Percentiles rank a stretch among this genome's conserved stretches.
These are phyloP conservation scores for Plantago elongata DNA, from an alignment of 257 asterid species.

Conservation along the genomic window DNA sequence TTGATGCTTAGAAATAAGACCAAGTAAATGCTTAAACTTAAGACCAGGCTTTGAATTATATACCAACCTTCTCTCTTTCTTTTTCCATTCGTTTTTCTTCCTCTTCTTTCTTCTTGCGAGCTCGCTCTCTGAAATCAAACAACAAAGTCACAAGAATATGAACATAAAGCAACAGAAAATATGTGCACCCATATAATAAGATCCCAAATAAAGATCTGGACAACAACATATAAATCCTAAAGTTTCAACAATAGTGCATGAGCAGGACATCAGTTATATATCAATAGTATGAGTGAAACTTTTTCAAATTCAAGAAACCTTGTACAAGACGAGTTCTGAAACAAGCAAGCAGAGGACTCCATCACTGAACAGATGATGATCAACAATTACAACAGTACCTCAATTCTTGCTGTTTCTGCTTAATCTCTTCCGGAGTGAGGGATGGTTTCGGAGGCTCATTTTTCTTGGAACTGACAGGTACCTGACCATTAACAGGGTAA, in stretches of 20 bases:
- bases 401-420: conserved; percentile 63
- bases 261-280: not conserved
- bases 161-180: not conserved
- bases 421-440: conserved; percentile 82
- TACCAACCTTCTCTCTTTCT: conserved; percentile 78
- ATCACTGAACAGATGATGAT: conserved; percentile 1
- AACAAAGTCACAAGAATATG: conserved; percentile 2
- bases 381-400: conserved; percentile 36
- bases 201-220: no score
- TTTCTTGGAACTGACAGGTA: conserved; percentile 51
- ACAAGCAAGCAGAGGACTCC: not conserved
- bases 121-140: conserved; percentile 60
- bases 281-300: not conserved
- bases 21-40: conserved; percentile 1
- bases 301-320: conserved; percentile 9
- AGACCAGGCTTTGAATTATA: not conserved
- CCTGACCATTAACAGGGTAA: conserved; percentile 37
- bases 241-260: no score
- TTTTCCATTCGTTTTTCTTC: conserved; percentile 83
- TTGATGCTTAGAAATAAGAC: conserved; percentile 6
- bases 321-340: not conserved
- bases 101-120: conserved; percentile 95
- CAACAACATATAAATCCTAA: no score
- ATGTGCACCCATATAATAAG: no score
- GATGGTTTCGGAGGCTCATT: conserved; percentile 59